Evolutionary conservation across 164 flowering plant genomes (phyloP).

Genomic region (Dillenia turbinata): DNA sequence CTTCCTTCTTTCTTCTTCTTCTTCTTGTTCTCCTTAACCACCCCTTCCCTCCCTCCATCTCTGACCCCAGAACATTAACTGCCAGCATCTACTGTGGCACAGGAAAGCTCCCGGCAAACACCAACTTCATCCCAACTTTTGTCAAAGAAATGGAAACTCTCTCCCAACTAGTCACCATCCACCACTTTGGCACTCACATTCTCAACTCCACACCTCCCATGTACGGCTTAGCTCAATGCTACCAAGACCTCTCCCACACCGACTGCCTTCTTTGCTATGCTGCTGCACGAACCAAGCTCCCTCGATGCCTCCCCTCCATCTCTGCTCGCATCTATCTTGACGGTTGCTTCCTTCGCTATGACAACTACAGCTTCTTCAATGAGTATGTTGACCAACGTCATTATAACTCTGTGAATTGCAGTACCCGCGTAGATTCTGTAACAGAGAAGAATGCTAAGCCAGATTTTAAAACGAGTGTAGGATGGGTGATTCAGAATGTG

Average conservation of each 20-base stretch:
- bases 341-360: conserved; percentile 68
- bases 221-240: conserved; percentile 60
- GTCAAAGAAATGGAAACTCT: conserved; percentile 42
- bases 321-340: conserved; percentile 49
- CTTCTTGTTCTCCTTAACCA: conserved; percentile 10
- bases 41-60: conserved; percentile 11
- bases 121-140: conserved; percentile 29
- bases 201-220: conserved; percentile 19
- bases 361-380: conserved; percentile 41
- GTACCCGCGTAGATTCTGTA: not conserved
- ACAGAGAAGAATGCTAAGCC: not conserved
- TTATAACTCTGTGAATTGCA: conserved; percentile 21
- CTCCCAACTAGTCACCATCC: conserved; percentile 15
- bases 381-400: conserved; percentile 21
- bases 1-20: conserved; percentile 3
- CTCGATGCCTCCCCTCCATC: conserved; percentile 55
- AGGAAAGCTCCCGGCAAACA: not conserved
- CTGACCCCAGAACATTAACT: conserved; percentile 30
- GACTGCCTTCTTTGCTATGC: conserved; percentile 78
- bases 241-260: conserved; percentile 45
- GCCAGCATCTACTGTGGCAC: conserved; percentile 40
- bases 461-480: conserved; percentile 21
- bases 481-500: conserved; percentile 21
- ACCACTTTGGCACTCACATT: conserved; percentile 20
- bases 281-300: conserved; percentile 46